Conservation (phyloP, 148 eudicot species). For the Rhododendron ovatum region DNA sequence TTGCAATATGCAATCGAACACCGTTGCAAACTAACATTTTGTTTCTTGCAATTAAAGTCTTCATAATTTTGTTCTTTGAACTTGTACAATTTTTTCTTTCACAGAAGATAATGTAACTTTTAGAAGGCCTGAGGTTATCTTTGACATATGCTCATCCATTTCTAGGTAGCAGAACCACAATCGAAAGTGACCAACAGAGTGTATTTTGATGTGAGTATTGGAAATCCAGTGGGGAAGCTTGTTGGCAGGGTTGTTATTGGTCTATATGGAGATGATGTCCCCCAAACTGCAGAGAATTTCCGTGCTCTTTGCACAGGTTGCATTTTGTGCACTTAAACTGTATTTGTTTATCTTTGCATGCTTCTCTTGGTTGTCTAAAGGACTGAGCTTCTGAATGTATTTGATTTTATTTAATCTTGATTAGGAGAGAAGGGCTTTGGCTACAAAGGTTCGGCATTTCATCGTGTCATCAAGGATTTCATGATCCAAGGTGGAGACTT, state of each 20-base stretch:
- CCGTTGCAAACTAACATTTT: neutral
- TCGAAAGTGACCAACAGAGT: slow-evolving; percentile 80
- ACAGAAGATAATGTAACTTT: neutral
- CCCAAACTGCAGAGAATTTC: slow-evolving; percentile 87
- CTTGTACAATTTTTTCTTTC: neutral
- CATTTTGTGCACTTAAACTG: neutral
- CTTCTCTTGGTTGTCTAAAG: neutral
- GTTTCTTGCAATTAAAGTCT: neutral
- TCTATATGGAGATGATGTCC: slow-evolving; percentile 86
- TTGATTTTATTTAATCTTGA: slow-evolving; percentile 10
- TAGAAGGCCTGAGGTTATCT: neutral
- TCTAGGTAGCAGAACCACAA: slow-evolving; percentile 57
- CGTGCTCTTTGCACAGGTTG: slow-evolving; percentile 97
- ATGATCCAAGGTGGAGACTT: slow-evolving; percentile 99
- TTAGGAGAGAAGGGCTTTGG: slow-evolving; percentile 97
- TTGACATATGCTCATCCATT: neutral
- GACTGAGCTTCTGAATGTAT: neutral
- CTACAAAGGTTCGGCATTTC: slow-evolving; percentile 79
- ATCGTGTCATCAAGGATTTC: slow-evolving; percentile 93
- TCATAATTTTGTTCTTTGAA: neutral
- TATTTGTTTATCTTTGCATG: neutral
- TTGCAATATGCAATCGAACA: neutral
- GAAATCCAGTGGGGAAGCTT: slow-evolving; percentile 81
- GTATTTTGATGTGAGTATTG: slow-evolving; percentile 78
- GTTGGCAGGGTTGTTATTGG: slow-evolving; percentile 94